These are phyloP conservation scores for Aureobasidium vineae DNA, from an alignment of 2,329 filamentous ascomycete species.

Conservation along the genomic window DNA sequence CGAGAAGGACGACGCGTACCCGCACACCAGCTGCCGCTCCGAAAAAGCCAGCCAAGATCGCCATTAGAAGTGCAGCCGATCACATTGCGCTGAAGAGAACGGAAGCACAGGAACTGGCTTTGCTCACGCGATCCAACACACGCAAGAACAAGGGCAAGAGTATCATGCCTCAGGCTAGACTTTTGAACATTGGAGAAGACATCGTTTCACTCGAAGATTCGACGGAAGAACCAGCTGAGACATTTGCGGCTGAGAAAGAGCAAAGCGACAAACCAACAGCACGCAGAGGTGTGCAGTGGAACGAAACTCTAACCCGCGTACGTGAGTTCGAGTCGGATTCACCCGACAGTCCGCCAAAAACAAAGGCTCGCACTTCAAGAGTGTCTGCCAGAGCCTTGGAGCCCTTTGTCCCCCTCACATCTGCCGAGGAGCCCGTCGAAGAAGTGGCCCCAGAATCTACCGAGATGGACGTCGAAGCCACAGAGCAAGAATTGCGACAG, in stretches of 20 bases:
- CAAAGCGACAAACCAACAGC: conserved; percentile 2
- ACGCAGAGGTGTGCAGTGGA: conserved; percentile 45
- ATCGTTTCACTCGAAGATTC: conserved; percentile 21
- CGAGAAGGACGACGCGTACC: conserved; percentile 6
- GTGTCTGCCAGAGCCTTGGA: conserved; percentile 14
- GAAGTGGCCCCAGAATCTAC: not conserved
- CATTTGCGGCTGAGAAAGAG: conserved; percentile 30
- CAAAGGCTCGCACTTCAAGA: conserved; percentile 4
- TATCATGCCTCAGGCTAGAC: conserved; percentile 44
- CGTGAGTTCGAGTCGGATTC: conserved; percentile 39
- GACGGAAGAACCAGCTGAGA: conserved; percentile 26
- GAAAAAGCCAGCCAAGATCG: conserved; percentile 41
- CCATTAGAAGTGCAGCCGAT: conserved; percentile 45
- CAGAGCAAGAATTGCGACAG: not conserved
- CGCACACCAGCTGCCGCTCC: conserved; percentile 17
- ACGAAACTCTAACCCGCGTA: conserved; percentile 48
- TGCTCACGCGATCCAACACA: conserved; percentile 50
- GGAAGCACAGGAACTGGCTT: conserved; percentile 50
- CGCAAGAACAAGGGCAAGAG: conserved; percentile 52
- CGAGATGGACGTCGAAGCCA: not conserved
- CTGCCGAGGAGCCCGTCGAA: conserved; percentile 4
- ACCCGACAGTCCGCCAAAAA: conserved; percentile 8
- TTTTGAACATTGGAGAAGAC: conserved; percentile 45
- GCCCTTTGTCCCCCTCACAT: conserved; percentile 10
- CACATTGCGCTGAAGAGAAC: conserved; percentile 49